Evolutionary conservation across 108 stramenopile genomes (phyloP).

Genomic region (Stephanodiscus minutulus): DNA sequence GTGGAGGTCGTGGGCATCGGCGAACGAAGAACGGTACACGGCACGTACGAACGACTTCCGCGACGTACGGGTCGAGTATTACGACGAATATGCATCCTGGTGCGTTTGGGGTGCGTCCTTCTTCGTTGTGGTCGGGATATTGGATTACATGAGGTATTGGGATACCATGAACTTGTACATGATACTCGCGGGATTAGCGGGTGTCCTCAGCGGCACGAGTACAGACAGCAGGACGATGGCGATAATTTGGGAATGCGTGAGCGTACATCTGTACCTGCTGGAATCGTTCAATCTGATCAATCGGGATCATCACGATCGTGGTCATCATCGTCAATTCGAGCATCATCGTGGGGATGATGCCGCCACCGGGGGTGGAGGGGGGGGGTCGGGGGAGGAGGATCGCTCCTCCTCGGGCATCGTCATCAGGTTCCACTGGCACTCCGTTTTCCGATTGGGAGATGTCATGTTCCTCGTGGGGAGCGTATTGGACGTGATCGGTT

Average conservation of each 20-base stretch:
- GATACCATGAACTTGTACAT: conserved; percentile 8
- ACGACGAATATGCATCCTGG: neutral
- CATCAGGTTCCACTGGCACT: neutral
- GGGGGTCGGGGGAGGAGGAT: too few species aligned
- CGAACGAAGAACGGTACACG: neutral
- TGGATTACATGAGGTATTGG: conserved; percentile 13
- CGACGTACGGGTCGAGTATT: neutral
- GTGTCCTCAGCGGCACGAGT: neutral
- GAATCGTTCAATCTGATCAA: conserved; percentile 8
- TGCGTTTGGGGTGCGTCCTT: neutral
- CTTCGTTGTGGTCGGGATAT: conserved; percentile 4
- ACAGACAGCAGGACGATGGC: neutral
- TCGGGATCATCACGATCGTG: conserved; percentile 10
- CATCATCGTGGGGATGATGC: too few species aligned
- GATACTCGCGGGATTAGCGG: conserved; percentile 12
- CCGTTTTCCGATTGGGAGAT: neutral
- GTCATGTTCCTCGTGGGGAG: conserved; percentile 11
- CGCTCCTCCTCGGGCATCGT: too few species aligned
- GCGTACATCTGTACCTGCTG: conserved; percentile 14
- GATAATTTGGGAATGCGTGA: neutral
- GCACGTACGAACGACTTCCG: neutral
- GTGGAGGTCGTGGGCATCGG: neutral
- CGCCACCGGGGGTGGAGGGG: too few species aligned
- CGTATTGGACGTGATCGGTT: conserved; percentile 2
- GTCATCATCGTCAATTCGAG: neutral